phyloP scores from a whole-genome alignment of 2,329 filamentous ascomycete species.

The Fusarium incarnatum region DNA sequence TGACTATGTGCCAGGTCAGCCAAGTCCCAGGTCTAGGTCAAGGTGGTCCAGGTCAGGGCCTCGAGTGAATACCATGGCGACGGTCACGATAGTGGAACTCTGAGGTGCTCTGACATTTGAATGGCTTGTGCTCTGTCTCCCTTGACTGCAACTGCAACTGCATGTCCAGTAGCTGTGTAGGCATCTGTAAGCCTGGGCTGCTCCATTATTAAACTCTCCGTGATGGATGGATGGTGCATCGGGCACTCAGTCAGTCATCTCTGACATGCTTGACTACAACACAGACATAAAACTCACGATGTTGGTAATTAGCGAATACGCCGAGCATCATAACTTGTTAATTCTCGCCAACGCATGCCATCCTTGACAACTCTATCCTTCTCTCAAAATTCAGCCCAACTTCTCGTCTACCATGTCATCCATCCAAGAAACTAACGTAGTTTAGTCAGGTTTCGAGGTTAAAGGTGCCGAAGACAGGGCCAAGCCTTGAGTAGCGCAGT shows the following conservation, averaged over 20 bases:
- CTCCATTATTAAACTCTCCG: constrained; percentile 21
- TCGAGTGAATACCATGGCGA: constrained; percentile 37
- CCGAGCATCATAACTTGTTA: neutral
- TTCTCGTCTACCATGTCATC: constrained; percentile 4
- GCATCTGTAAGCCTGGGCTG: constrained; percentile 25
- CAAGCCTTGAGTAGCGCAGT: constrained; percentile 20
- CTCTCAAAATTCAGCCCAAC: neutral
- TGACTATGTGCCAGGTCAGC: neutral
- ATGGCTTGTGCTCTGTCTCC: constrained; percentile 34
- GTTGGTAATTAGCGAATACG: constrained; percentile 29
- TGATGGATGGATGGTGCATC: constrained; percentile 2
- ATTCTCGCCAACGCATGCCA: neutral
- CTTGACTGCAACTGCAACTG: constrained; percentile 1
- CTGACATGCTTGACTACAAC: neutral
- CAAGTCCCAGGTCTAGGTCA: constrained; percentile 4
- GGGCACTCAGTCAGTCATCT: neutral
- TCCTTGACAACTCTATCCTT: neutral
- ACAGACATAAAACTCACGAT: constrained; percentile 2
- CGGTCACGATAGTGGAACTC: constrained; percentile 39
- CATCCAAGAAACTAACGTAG: neutral
- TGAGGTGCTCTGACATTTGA: constrained; percentile 31
- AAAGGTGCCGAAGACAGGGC: constrained; percentile 36
- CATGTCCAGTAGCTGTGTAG: neutral
- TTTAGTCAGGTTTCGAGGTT: constrained; percentile 23
- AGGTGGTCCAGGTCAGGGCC: constrained; percentile 12